Evolutionary conservation across 306 rosid species (phyloP), one percentile per base, ranked within the genome.

Genomic region (Casuarina glauca): DNA sequence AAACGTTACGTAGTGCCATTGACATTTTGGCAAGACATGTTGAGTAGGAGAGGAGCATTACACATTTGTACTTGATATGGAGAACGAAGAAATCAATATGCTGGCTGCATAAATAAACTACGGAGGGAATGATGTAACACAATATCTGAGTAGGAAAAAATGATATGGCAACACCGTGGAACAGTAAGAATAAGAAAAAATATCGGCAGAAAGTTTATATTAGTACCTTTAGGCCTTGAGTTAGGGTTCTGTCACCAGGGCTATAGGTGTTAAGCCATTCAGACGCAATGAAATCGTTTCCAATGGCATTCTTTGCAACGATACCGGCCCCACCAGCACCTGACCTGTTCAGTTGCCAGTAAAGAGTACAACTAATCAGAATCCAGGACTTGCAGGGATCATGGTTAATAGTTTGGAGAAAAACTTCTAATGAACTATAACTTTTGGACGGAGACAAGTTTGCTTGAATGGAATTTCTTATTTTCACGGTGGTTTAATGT

Each of bases 191-290:
- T 1, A 15, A 26, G 4, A 58, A 9, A 58, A 1, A 52, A 17
- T 5, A 57, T 6, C 4, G 5, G 9, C 20, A 26, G 1, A 9
- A 16, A 2, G 15, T 52, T 35, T 81, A 41, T 38, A 73, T 9
- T 41, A 62, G 17, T 78, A 87, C 99, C 98, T 84, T 96, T 85
- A 96, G 79, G 55, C 99, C 97, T 85, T 96, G 97, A 61, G 99
- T 86, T 48, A 96, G 99, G 17, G 99, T 96, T 44, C 87, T 81
- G 80, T 93, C 99, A 3, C 97, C 98, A 3, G 97, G 97, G 72
- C 96, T 93, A 70, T 96, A 97, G 10, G 75, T 79, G 85, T 96
- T 93, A 13, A 93, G 92, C 99, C 99, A 93, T 54, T 91, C 83
- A 26, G 77, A 70, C 2, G 91, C 99, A 49, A 91, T 1, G 3